A percentile compares a stretch with the other conserved stretches of the same genome.
phyloP scores from a whole-genome alignment of 805 yeast genomes.

The Candida maesae region DNA sequence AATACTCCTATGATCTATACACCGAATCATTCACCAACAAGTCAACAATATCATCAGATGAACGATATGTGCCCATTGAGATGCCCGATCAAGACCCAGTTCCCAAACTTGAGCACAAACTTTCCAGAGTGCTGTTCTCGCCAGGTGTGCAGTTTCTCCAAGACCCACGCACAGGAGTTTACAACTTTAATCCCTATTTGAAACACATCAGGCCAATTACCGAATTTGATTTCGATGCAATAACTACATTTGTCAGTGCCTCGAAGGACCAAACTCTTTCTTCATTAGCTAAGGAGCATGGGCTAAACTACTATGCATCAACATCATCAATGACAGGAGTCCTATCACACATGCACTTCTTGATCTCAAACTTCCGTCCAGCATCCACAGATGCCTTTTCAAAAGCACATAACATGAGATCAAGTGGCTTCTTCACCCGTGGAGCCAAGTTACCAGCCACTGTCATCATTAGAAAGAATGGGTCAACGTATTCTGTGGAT shows the following conservation, averaged over 20 bases:
- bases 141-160: constrained; percentile 77
- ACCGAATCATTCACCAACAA: too few relatives aligned
- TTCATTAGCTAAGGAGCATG: constrained; percentile 38
- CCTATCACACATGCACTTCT: constrained; percentile 68
- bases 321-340: constrained; percentile 85
- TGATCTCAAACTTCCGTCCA: constrained; percentile 59
- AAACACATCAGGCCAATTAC: constrained; percentile 56
- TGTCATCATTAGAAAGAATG: constrained; percentile 46
- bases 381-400: constrained; percentile 45
- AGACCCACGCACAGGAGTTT: constrained; percentile 73
- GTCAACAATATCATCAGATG: background rate
- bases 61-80: constrained; percentile 11
- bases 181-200: constrained; percentile 62
- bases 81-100: constrained; percentile 15
- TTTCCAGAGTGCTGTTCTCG: constrained; percentile 70
- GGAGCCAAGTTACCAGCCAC: constrained; percentile 52
- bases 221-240: constrained; percentile 59
- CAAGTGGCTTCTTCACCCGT: constrained; percentile 33
- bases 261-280: constrained; percentile 57
- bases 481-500: constrained; percentile 56
- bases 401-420: constrained; percentile 30
- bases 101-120: constrained; percentile 60
- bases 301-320: constrained; percentile 57
- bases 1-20: background rate
- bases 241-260: constrained; percentile 60